phyloP scores from a whole-genome alignment of 306 rosid genomes.

The Cyamopsis tetragonoloba region DNA sequence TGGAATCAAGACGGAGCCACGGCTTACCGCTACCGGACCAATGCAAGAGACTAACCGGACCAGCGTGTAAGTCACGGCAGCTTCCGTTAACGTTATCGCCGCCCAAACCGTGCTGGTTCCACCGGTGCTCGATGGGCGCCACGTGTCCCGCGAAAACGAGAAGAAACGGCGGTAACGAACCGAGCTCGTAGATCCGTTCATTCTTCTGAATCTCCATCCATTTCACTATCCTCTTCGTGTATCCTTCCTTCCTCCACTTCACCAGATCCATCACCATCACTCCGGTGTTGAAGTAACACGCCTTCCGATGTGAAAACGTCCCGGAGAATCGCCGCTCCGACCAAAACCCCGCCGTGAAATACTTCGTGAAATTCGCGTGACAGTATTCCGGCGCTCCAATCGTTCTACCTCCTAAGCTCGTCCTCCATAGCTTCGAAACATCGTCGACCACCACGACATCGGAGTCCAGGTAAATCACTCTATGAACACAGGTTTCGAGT shows the following conservation, averaged over 20 bases:
- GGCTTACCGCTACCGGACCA: slow-evolving; percentile 90
- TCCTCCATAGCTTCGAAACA: slow-evolving; percentile 54
- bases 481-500: slow-evolving; percentile 49
- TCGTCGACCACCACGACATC: slow-evolving; percentile 71
- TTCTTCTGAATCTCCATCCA: slow-evolving; percentile 84
- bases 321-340: slow-evolving; percentile 27
- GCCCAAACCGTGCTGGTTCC: slow-evolving; percentile 86
- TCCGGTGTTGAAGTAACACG: slow-evolving; percentile 77
- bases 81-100: slow-evolving; percentile 71
- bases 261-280: slow-evolving; percentile 86
- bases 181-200: slow-evolving; percentile 68
- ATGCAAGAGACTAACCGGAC: slow-evolving; percentile 73
- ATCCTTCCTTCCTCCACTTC: slow-evolving; percentile 50
- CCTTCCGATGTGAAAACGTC: slow-evolving; percentile 40
- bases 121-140: slow-evolving; percentile 72
- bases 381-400: slow-evolving; percentile 83
- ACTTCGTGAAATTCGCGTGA: slow-evolving; percentile 67
- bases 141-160: slow-evolving; percentile 73
- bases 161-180: no score
- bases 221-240: slow-evolving; percentile 49
- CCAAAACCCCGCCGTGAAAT: slow-evolving; percentile 69
- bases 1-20: slow-evolving; percentile 60
- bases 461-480: slow-evolving; percentile 71
- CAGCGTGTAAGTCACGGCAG: slow-evolving; percentile 66
- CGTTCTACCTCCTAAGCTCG: slow-evolving; percentile 39